Evolutionary conservation across 345 rosid genomes (phyloP), one percentile per base, ranked within the genome.

Genomic region (Corchorus capsularis): DNA sequence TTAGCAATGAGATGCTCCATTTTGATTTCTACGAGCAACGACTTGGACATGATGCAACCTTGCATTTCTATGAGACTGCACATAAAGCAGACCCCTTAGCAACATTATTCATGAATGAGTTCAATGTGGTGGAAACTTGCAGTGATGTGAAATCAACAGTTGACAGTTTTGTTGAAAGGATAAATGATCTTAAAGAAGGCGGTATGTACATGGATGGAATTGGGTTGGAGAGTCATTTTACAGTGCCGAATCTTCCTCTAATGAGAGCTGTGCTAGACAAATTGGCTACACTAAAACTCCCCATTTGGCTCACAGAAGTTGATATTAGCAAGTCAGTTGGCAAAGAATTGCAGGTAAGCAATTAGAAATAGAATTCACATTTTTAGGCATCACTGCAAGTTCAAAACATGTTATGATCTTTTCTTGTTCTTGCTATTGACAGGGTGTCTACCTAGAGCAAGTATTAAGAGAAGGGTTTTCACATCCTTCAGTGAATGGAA

Each of bases 1-100:
- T 91, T 19, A 91, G 94, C 82, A 95, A 93, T 65, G 99, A 93
- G 84, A 90, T 90, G 93, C 89, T 95, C 17, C 99, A 95, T 66
- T 95, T 86, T 22, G 92, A 93, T 74, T 91, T 95, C 79, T 90
- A 89, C 43, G 98, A 94, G 75, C 77, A 77, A 55, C 67, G 87
- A 5, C 84, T 91, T 7, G 98, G 98, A 14, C 89, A 82, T 10
- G 81, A 88, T 34, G 94, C 94, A 2, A 88, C 97, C 0, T 59
- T 86, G 46, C 84, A 75, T 56, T 95, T 95, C 62, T 93, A 86
- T 59, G 70, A 74, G 76, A 85, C 85, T 8, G 96, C 93, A 15
- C 95, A 89, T 67, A 39, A 82, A 46, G 43, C 86, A 8, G 97
- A 95, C 75, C 87, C 98, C 0, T 63, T 84, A 11, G 94, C 97